Evolutionary conservation across 371 early-diverging fungal species (phyloP).

Genomic region (Mucor indicus): DNA sequence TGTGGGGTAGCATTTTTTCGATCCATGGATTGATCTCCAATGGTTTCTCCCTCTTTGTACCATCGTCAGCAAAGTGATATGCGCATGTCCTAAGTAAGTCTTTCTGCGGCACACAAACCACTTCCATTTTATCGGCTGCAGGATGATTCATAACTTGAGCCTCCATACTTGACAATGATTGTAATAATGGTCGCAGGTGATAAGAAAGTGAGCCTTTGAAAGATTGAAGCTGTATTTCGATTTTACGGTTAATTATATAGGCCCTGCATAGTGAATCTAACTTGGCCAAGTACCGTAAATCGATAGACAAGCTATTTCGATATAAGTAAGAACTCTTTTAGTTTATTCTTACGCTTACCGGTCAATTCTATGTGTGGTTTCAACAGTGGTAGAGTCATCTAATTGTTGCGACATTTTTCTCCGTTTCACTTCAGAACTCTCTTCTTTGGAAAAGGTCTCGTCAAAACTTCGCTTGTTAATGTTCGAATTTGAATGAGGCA

Average conservation of each 20-base stretch:
- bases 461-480: conserved; percentile 1
- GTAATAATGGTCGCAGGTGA: conserved; percentile 34
- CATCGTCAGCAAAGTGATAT: conserved; percentile 6
- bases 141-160: conserved; percentile 40
- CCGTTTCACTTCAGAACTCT: no score
- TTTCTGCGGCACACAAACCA: conserved; percentile 38
- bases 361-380: no score
- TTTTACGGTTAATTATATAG: conserved; percentile 43
- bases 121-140: conserved; percentile 43
- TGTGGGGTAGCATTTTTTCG: conserved; percentile 19
- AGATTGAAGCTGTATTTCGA: conserved; percentile 36
- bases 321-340: no score
- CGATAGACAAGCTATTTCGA: conserved; percentile 21
- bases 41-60: conserved; percentile 16
- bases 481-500: no score
- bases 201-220: conserved; percentile 24
- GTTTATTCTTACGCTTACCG: no score
- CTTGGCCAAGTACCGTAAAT: conserved; percentile 45
- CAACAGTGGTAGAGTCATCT: no score
- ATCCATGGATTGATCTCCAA: conserved; percentile 31
- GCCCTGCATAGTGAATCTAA: conserved; percentile 48
- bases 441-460: no score
- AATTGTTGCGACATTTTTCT: no score
- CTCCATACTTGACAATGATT: conserved; percentile 29
- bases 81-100: conserved; percentile 40